phyloP scores from a whole-genome alignment of 306 rosid species.

The Ammopiptanthus mongolicus region DNA sequence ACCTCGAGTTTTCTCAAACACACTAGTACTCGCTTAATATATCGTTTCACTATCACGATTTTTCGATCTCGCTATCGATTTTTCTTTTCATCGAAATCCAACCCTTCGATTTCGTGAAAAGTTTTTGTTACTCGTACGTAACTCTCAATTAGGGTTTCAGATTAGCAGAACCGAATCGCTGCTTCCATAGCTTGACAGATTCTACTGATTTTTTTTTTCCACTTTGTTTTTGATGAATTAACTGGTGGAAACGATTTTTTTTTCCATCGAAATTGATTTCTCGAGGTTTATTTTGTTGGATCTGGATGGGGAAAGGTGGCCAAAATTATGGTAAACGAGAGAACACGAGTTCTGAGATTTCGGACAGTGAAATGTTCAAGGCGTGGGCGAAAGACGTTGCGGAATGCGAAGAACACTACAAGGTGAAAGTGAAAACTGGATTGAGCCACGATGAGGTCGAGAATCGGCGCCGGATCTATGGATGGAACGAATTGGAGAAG shows the following conservation, averaged over 20 bases:
- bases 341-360: conserved; percentile 13
- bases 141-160: conserved; percentile 15
- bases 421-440: conserved; percentile 45
- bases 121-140: neutral
- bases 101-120: neutral
- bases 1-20: neutral
- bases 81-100: neutral
- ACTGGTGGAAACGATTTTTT: neutral
- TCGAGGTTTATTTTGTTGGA: neutral
- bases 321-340: conserved; percentile 40
- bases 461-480: conserved; percentile 48
- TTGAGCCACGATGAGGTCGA: conserved; percentile 46
- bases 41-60: neutral
- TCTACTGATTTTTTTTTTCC: neutral
- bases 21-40: neutral
- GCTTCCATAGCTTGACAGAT: neutral
- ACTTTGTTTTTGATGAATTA: neutral
- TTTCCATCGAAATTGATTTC: conserved; percentile 21
- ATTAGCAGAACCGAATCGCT: neutral
- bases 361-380: conserved; percentile 36
- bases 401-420: conserved; percentile 64
- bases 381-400: conserved; percentile 72
- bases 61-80: neutral
- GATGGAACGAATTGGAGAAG: conserved; percentile 77
- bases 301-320: conserved; percentile 60